Percentiles rank a stretch among this genome's conserved stretches.
These are phyloP conservation scores for Eimeria necatrix DNA, from an alignment of 169 alveolate species.

Conservation along the genomic window DNA sequence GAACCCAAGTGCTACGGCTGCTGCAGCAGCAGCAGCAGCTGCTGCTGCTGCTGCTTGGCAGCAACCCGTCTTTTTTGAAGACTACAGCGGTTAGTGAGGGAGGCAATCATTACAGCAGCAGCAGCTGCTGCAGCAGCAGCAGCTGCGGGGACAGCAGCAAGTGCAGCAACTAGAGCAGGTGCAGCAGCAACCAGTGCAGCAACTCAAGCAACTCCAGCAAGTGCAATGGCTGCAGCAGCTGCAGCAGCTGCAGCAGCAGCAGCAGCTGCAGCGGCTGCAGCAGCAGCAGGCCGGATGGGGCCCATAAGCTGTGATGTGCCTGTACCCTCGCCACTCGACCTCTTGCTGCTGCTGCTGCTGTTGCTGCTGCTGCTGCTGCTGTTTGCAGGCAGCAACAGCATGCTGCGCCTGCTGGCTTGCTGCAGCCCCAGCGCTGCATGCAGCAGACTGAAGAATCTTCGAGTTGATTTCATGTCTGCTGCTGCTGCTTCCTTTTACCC, in stretches of 20 bases:
- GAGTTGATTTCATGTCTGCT: background rate
- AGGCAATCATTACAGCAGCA: background rate
- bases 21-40: background rate
- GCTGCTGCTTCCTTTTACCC: constrained; percentile 1
- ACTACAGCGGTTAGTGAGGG: background rate
- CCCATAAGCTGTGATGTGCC: too few species aligned
- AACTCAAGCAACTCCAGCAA: background rate
- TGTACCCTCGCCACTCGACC: too few species aligned
- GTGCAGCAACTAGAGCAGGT: background rate
- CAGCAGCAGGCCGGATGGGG: background rate
- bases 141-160: background rate
- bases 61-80: background rate
- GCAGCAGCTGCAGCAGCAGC: background rate
- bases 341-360: too few species aligned
- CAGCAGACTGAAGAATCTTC: constrained; percentile 25
- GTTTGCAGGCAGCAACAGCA: constrained; percentile 44
- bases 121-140: background rate
- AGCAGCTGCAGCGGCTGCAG: constrained; percentile 33
- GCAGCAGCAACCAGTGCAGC: constrained; percentile 4
- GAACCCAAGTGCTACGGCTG: background rate
- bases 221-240: constrained; percentile 1
- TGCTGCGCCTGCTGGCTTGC: background rate
- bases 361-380: background rate
- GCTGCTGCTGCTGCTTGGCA: background rate
- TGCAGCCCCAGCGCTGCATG: background rate